Conservation (phyloP, 768 basidiomycete species). For the Mycena rebaudengoi region DNA sequence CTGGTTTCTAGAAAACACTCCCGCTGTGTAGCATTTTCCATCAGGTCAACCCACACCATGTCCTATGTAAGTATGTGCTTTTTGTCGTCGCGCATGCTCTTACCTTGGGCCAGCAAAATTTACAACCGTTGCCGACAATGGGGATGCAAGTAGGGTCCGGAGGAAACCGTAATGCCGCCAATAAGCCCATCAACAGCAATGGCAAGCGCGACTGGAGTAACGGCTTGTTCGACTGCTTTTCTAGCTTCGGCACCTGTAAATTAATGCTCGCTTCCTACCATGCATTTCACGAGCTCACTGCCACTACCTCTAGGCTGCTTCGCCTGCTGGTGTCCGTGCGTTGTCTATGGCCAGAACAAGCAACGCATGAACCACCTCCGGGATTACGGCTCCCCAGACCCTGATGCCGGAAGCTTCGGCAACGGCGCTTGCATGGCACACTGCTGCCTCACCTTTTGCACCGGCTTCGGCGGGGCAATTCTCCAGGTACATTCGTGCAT, state of each 20-base stretch:
- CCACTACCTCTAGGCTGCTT: slow-evolving; percentile 27
- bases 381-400: slow-evolving; percentile 41
- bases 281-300: background rate
- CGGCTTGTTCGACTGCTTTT: slow-evolving; percentile 37
- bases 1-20: no score
- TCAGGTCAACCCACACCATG: no score
- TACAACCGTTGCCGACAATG: slow-evolving; percentile 25
- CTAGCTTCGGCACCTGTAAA: slow-evolving; percentile 35
- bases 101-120: background rate
- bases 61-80: slow-evolving; percentile 13
- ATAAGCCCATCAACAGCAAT: slow-evolving; percentile 33
- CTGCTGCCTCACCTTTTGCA: slow-evolving; percentile 6
- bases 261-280: background rate
- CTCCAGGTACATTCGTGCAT: slow-evolving; percentile 15
- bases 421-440: slow-evolving; percentile 25
- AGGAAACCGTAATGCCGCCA: slow-evolving; percentile 38
- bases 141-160: slow-evolving; percentile 27
- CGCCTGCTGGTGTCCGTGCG: slow-evolving; percentile 48
- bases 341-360: slow-evolving; percentile 47
- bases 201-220: slow-evolving; percentile 44
- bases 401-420: slow-evolving; percentile 42
- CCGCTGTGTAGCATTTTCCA: no score
- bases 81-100: background rate
- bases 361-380: slow-evolving; percentile 44
- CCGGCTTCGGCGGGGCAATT: slow-evolving; percentile 11